phyloP scores from a whole-genome alignment of 2,329 filamentous ascomycete species.

The Paecilomyces sp. region DNA sequence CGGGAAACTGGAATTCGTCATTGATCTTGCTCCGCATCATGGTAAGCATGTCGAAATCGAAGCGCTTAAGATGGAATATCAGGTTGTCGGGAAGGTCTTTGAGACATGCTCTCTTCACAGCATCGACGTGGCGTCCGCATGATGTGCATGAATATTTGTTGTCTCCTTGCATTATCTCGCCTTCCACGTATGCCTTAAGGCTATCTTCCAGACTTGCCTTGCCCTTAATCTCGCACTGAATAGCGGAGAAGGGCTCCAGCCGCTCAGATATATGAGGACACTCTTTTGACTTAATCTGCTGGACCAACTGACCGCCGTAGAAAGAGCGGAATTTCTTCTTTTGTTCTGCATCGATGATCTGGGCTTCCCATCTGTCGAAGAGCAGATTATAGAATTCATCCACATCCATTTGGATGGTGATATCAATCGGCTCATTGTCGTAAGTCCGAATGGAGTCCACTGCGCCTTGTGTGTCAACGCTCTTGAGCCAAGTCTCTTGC shows the following conservation, averaged over 20 bases:
- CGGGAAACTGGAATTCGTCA: slow-evolving; percentile 84
- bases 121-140: slow-evolving; percentile 83
- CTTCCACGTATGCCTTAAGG: slow-evolving; percentile 88
- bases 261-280: slow-evolving; percentile 89
- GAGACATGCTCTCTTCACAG: slow-evolving; percentile 84
- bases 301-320: slow-evolving; percentile 85
- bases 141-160: slow-evolving; percentile 97
- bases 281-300: slow-evolving; percentile 92
- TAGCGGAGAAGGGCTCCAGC: slow-evolving; percentile 83
- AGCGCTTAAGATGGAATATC: slow-evolving; percentile 81
- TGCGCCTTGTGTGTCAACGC: slow-evolving; percentile 64
- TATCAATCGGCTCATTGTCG: slow-evolving; percentile 75
- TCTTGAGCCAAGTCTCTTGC: slow-evolving; percentile 72
- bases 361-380: slow-evolving; percentile 83
- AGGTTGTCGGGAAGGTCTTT: slow-evolving; percentile 90
- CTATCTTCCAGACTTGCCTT: slow-evolving; percentile 80
- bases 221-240: slow-evolving; percentile 94
- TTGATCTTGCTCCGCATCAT: slow-evolving; percentile 89
- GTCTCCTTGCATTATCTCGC: slow-evolving; percentile 93
- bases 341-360: slow-evolving; percentile 60
- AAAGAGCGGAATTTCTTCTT: slow-evolving; percentile 72
- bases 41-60: slow-evolving; percentile 50
- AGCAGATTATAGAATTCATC: slow-evolving; percentile 96
- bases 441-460: slow-evolving; percentile 74
- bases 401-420: slow-evolving; percentile 91